phyloP scores from a whole-genome alignment of 148 eudicot genomes.

The Vaccinium darrowii region DNA sequence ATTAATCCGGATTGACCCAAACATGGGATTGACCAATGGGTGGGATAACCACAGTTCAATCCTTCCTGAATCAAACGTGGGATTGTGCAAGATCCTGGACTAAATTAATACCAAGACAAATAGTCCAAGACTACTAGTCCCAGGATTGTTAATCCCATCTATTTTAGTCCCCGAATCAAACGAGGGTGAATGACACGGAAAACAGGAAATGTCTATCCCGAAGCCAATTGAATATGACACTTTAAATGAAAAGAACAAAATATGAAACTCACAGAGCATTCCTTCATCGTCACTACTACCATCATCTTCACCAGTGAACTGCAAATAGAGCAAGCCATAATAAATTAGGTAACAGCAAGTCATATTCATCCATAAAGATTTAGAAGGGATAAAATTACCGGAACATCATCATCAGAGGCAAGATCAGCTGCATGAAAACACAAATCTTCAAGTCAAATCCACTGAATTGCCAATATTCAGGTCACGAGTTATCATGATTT shows the following conservation, averaged over 20 bases:
- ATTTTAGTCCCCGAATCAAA: too few relatives aligned
- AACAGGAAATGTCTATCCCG: background rate
- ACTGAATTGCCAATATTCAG: background rate
- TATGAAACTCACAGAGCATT: slow-evolving; percentile 63
- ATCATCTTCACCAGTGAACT: slow-evolving; percentile 48
- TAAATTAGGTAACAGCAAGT: background rate
- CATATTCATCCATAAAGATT: background rate
- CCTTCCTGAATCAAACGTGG: too few relatives aligned
- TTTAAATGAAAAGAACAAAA: background rate
- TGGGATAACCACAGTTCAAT: too few relatives aligned
- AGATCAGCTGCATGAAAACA: slow-evolving; percentile 40
- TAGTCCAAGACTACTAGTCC: too few relatives aligned
- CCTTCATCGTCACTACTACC: slow-evolving; percentile 74
- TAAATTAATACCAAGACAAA: too few relatives aligned
- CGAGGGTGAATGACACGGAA: background rate
- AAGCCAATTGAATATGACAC: background rate
- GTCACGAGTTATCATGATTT: background rate
- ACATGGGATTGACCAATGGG: too few relatives aligned
- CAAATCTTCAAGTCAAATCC: slow-evolving; percentile 16
- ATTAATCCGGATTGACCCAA: too few relatives aligned
- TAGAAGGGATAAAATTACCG: slow-evolving; percentile 35
- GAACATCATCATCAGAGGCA: slow-evolving; percentile 48
- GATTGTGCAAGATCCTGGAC: too few relatives aligned
- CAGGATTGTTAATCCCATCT: too few relatives aligned
- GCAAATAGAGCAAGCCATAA: slow-evolving; percentile 27